Evolutionary conservation across 202 grass and related monocot genomes (phyloP).

Genomic region (Thinopyrum obtusiflorum): DNA sequence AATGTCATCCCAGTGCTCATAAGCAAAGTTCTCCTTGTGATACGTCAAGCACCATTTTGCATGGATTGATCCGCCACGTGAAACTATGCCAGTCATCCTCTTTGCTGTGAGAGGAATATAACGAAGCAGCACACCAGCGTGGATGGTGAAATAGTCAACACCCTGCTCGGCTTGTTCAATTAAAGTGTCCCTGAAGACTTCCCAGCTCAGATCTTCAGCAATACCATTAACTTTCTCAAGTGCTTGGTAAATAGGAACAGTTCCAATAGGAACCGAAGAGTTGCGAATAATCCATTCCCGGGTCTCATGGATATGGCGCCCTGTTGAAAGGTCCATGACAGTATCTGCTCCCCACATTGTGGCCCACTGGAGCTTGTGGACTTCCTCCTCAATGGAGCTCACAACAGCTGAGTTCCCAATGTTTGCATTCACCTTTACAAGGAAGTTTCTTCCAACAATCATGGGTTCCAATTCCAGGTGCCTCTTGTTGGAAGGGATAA

Average conservation of each 20-base stretch:
- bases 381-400: constrained; percentile 96
- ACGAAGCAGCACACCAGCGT: constrained; percentile 85
- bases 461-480: constrained; percentile 96
- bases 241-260: constrained; percentile 97
- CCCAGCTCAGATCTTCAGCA: constrained; percentile 92
- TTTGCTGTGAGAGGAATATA: constrained; percentile 98
- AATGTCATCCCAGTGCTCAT: constrained; percentile 99
- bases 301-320: constrained; percentile 95
- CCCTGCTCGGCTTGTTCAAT: constrained; percentile 98
- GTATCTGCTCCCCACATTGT: constrained; percentile 99
- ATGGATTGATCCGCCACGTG: constrained; percentile 95
- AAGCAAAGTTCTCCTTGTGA: constrained; percentile 99
- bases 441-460: constrained; percentile 97
- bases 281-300: constrained; percentile 96
- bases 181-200: constrained; percentile 87
- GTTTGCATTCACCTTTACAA: constrained; percentile 97
- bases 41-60: constrained; percentile 98
- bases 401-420: constrained; percentile 93
- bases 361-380: constrained; percentile 98
- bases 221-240: constrained; percentile 98
- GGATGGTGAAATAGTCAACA: constrained; percentile 98
- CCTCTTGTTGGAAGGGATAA: constrained; percentile 94
- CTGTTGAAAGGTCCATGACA: constrained; percentile 97
- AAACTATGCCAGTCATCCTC: constrained; percentile 98
- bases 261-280: constrained; percentile 91